These are phyloP conservation scores for Agarophyton chilense DNA, from an alignment of 23 red algal genomes.

Conservation along the genomic window DNA sequence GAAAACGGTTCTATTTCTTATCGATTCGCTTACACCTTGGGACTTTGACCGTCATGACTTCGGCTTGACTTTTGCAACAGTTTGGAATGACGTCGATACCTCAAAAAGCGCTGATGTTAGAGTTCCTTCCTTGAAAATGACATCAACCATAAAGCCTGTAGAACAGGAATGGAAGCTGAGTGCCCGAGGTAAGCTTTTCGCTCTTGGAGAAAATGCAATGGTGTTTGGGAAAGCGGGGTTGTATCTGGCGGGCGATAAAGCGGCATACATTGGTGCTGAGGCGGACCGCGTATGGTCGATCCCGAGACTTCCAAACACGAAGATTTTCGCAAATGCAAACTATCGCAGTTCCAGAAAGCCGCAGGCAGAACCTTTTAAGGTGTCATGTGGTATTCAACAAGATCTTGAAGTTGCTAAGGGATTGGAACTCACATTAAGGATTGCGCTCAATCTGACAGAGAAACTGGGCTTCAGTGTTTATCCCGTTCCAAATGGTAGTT, in stretches of 20 bases:
- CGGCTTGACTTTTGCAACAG: slow-evolving; percentile 48
- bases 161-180: slow-evolving; percentile 71
- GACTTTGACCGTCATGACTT: slow-evolving; percentile 75
- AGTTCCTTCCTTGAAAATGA: slow-evolving; percentile 24
- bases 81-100: slow-evolving; percentile 41
- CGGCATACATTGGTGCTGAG: slow-evolving; percentile 62
- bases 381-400: slow-evolving; percentile 59
- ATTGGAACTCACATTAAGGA: slow-evolving; percentile 28
- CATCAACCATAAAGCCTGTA: slow-evolving; percentile 67
- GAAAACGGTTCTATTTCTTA: background rate
- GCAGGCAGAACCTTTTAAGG: slow-evolving; percentile 8
- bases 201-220: slow-evolving; percentile 30
- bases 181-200: slow-evolving; percentile 31
- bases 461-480: background rate
- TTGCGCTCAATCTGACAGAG: slow-evolving; percentile 25
- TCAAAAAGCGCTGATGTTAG: background rate
- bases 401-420: slow-evolving; percentile 57
- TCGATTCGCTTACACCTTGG: slow-evolving; percentile 62
- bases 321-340: slow-evolving; percentile 62
- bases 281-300: slow-evolving; percentile 56
- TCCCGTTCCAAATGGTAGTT: slow-evolving; percentile 48
- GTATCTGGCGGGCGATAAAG: slow-evolving; percentile 56
- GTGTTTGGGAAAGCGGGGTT: slow-evolving; percentile 74
- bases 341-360: slow-evolving; percentile 61
- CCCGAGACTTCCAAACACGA: slow-evolving; percentile 26